Evolutionary conservation across 2,329 filamentous ascomycete species (phyloP), one percentile per base, ranked within the genome.

Genomic region (Purpureocillium lavendulum): DNA sequence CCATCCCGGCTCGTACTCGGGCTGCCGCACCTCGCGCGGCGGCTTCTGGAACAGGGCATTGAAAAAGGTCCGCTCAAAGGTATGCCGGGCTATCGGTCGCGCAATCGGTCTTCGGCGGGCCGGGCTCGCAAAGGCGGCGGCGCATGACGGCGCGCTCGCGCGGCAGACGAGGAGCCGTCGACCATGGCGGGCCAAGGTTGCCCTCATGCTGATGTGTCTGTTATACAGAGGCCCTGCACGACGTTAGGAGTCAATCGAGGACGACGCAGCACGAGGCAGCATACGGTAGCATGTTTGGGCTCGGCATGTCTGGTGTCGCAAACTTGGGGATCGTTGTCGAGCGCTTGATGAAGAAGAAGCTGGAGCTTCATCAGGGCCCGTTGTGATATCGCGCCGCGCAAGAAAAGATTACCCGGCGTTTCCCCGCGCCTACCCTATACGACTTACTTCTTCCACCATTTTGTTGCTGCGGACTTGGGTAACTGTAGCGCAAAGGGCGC

Each of bases 1-100:
- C 52, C 88, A 75, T 39, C 87, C 88, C 1, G 77, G 83, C 52
- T 80, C 84, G 44, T 80, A 66, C 50, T 80, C 71, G 37, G 80
- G 69, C 16, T 77, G 69, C 56, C 78, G 81, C 33, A 80, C 61
- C 41, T 73, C 65, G 42, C 76, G 70, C 14, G 77, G 71, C 4
- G 76, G 64, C 50, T 79, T 77, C 45, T 69, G 57, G 49, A 84
- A 74, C 35, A 87, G 64, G 18, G 71, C 71, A 30, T 57, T 52
- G 50, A 88, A 71, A 42, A 89, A 78, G 4, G 72, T 71, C 36
- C 65, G 51, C 28, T 50, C 46, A 17, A 51, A 54, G 12, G 33
- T 42, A 18, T 44, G 40, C 28, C 50, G 48, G 24, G 45, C 42
- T 13, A 49, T 42, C 10, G 56, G 47, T 31, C 48, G 49, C n/a